Base-by-base conservation (phyloP, 495 filamentous ascomycete genomes). In the Penicillium soppii region DNA sequence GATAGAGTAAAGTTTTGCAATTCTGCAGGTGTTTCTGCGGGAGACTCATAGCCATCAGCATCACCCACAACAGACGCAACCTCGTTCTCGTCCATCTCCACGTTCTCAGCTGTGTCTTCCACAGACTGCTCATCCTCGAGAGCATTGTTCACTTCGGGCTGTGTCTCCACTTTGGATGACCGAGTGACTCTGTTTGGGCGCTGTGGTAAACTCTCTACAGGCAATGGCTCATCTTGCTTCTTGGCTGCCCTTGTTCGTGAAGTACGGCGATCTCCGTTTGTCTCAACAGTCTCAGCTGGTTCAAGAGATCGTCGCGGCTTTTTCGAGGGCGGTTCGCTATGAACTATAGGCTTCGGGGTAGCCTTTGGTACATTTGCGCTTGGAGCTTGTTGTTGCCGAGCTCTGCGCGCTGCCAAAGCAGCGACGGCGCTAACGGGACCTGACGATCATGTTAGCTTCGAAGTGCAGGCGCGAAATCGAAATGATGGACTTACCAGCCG, bases 371-470 rank as follows among this genome's bases (percentile, higher is more conserved):
- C 25, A 2, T 51, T 38, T 13, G 45, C 53, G 35, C 22, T 53
- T 33, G 69, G 70, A 33, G 59, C 58, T 53, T 68, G 66, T 44
- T 75, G 72, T 55, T 71, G 64, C 42, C 72, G 72, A 66, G 74
- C 74, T 69, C 63, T 75, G 61, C 72, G 74, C 47, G 74, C 74
- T 15, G 74, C 74, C 43, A 77, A 49, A 39, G 73, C 73, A 52
- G 74, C 74, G 47, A 77, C 47, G 23, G 73, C 73, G 53, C 73
- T 76, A 44, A 75, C 58, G n/a, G 71, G 71, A 43, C 60, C 71
- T 70, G 55, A 17, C 35, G 23, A 39, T 19, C 7, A 29, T 39
- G 22, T 48, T 2, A 49, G 47, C 37, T 33, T 40, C 25, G 4
- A 1, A 40, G 7, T 41, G 13, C 16, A 10, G 23, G 7, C 17